Base-by-base conservation (phyloP, 2,329 filamentous ascomycete species). In the Pseudohalonectria lignicola region DNA sequence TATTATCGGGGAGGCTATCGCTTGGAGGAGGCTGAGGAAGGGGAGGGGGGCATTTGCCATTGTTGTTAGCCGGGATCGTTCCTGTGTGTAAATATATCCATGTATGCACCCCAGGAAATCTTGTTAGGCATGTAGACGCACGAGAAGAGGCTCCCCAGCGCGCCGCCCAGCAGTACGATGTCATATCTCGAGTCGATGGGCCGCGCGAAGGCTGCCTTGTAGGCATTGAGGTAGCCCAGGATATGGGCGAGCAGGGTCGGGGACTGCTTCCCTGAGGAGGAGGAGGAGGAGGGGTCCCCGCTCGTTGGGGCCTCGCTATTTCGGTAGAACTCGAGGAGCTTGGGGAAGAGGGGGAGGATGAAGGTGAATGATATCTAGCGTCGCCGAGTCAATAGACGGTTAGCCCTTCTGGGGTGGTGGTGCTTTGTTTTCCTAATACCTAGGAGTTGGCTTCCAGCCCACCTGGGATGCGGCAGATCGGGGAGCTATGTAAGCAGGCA, bases 151-250 rank as follows among this genome's bases (percentile, higher is more conserved):
- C 88, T 95, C 46, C 92, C 92, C 19, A 98, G 69, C 17, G 90
- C 92, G 34, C 92, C 92, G 39, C 92, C 92, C 5, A 98, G 76
- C 31, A 98, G 74, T 19, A 98, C 88, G 49, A 96, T 94, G 56
- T 98, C 92, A 67, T 98, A 94, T 64, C 86, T 80, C 41, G 88
- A 88, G 54, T 94, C 90, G 59, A 98, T 96, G 32, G 90, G 88
- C 39, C 81, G 80, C 31, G 86, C 79, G 55, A 98, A 98, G 41
- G 85, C 76, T 47, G 88, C 82, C 62, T 98, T 98, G 74, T 98
- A 98, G 33, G 84, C 71, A 56, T 98, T 95, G 37, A 98, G 74
- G 49, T 83, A 88, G 49, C 71, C 68, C 45, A 98, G 74, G 40
- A 96, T 77, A 43, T 74, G 75, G 45, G 86, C 80, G 18, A 98